Percentiles rank a stretch among this genome's conserved stretches.
phyloP scores from a whole-genome alignment of 1,284 basidiomycete genomes.

The Thecaphora thlaspeos region DNA sequence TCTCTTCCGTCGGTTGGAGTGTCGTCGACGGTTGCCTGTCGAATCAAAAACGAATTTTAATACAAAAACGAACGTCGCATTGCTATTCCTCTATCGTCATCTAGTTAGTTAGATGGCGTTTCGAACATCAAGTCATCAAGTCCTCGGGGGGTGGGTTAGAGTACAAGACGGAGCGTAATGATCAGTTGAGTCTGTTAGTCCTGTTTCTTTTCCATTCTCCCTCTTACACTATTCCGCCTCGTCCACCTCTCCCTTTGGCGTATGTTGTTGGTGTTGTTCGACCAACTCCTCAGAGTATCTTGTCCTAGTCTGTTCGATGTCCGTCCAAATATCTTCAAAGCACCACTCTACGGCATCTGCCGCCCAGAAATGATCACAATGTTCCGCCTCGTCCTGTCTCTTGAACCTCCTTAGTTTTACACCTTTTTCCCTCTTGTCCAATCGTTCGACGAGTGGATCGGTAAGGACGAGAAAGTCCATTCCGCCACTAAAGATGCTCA shows the following conservation, averaged over 20 bases:
- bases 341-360: constrained; percentile 67
- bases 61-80: no score
- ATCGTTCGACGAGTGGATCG: constrained; percentile 46
- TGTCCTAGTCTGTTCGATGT: constrained; percentile 35
- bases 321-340: constrained; percentile 56
- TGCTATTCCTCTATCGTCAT: no score
- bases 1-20: no score
- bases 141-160: no score
- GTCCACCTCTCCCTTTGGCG: not conserved
- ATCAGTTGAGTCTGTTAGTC: not conserved
- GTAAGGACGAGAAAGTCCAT: constrained; percentile 54
- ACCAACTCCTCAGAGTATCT: constrained; percentile 32
- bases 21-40: no score
- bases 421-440: constrained; percentile 48
- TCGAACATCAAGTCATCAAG: no score
- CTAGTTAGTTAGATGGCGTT: no score
- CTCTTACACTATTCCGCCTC: not conserved
- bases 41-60: no score
- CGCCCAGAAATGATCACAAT: constrained; percentile 63
- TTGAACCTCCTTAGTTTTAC: constrained; percentile 63
- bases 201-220: not conserved
- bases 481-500: constrained; percentile 63
- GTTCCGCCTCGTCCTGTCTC: constrained; percentile 62
- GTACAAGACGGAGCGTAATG: no score
- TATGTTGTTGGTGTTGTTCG: not conserved